phyloP scores from a whole-genome alignment of 352 stramenopile species.

The Phytophthora foliorum region DNA sequence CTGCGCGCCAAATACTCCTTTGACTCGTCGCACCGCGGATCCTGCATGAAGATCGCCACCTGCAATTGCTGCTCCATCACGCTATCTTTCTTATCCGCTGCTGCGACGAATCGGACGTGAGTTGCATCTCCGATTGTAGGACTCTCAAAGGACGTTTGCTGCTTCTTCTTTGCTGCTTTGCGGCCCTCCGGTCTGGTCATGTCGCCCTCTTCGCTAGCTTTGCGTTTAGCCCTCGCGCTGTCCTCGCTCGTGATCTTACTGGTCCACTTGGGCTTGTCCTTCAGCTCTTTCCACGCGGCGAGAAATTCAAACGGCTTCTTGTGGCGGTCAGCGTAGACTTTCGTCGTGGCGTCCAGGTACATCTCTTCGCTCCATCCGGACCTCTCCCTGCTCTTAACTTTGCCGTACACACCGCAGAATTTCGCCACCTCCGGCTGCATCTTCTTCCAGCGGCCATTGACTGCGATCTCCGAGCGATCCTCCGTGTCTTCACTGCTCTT shows the following conservation, averaged over 20 bases:
- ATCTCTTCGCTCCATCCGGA: slow-evolving; percentile 19
- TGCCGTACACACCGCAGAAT: slow-evolving; percentile 8
- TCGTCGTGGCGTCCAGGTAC: slow-evolving; percentile 7
- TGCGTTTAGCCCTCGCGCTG: too few relatives aligned
- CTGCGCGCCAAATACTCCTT: slow-evolving; percentile 10
- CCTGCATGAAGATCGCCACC: slow-evolving; percentile 10
- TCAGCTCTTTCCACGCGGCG: slow-evolving; percentile 21
- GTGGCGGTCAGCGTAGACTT: slow-evolving; percentile 7
- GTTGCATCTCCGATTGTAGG: too few relatives aligned
- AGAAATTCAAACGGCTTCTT: slow-evolving; percentile 24
- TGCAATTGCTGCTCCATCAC: too few relatives aligned
- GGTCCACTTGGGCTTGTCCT: slow-evolving; percentile 15
- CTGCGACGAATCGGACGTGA: too few relatives aligned
- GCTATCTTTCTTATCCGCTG: too few relatives aligned
- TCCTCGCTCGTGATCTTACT: background rate
- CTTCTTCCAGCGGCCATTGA: slow-evolving; percentile 5
- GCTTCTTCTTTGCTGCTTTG: too few relatives aligned
- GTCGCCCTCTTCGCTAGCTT: slow-evolving; percentile 3
- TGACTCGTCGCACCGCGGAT: slow-evolving; percentile 3
- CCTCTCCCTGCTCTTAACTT: slow-evolving; percentile 10
- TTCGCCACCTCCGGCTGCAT: slow-evolving; percentile 13
- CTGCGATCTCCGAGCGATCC: background rate
- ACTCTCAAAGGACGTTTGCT: too few relatives aligned
- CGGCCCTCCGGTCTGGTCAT: too few relatives aligned
- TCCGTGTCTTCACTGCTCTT: background rate